Conservation (phyloP, 2,329 filamentous ascomycete genomes). For the Sarocladium brachiariae region DNA sequence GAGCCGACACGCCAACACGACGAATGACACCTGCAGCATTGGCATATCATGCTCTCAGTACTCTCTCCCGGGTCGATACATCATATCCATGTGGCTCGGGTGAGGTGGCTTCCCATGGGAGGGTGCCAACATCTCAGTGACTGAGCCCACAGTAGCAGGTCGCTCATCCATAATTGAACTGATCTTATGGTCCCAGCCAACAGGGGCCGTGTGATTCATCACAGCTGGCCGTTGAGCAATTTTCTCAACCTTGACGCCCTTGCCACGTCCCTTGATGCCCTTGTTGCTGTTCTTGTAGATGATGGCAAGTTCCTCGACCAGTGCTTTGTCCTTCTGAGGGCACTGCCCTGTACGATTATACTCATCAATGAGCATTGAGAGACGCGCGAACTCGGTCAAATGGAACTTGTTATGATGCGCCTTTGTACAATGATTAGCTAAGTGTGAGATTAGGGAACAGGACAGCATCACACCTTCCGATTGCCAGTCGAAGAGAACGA, state of each 20-base stretch:
- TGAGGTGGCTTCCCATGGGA: background rate
- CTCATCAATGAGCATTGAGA: slow-evolving; percentile 63
- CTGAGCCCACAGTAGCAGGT: background rate
- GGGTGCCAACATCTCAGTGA: background rate
- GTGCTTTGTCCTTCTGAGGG: slow-evolving; percentile 58
- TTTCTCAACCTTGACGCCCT: slow-evolving; percentile 60
- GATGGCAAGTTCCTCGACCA: slow-evolving; percentile 76
- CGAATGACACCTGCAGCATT: too few species aligned
- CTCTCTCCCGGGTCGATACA: background rate
- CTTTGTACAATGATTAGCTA: slow-evolving; percentile 30
- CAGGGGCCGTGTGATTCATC: background rate
- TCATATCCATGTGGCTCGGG: background rate
- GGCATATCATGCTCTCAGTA: too few species aligned
- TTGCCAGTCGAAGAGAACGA: slow-evolving; percentile 87
- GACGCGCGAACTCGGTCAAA: slow-evolving; percentile 52
- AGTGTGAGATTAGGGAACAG: background rate
- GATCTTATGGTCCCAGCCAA: background rate
- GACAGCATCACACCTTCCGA: slow-evolving; percentile 60
- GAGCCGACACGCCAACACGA: background rate
- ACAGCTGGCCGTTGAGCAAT: background rate
- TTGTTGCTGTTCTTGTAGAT: slow-evolving; percentile 99
- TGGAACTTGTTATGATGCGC: slow-evolving; percentile 96
- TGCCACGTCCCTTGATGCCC: slow-evolving; percentile 92
- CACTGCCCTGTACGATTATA: slow-evolving; percentile 39
- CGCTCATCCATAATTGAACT: background rate